Percentiles rank a stretch among this genome's conserved stretches.
These are phyloP conservation scores for Linnemannia zychae DNA, from an alignment of 192 early-diverging fungal genomes.

Conservation along the genomic window DNA sequence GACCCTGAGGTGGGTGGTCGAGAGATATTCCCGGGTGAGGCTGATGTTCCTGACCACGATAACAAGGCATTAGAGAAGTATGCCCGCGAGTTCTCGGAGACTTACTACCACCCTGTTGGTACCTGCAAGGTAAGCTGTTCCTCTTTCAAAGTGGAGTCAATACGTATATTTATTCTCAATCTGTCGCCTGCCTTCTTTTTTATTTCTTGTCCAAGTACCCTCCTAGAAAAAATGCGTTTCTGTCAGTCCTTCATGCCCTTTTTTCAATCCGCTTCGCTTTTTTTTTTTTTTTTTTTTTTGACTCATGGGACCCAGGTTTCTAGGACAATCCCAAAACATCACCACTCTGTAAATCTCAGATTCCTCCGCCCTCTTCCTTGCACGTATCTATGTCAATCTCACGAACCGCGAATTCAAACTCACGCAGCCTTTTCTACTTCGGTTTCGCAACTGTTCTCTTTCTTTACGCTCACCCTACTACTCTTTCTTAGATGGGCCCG, in stretches of 20 bases:
- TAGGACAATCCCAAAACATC: too few species aligned
- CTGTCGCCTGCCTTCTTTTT: neutral
- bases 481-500: constrained; percentile 29
- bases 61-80: constrained; percentile 18
- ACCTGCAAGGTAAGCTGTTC: constrained; percentile 16
- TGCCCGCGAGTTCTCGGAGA: constrained; percentile 19
- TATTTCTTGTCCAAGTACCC: neutral
- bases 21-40: constrained; percentile 36
- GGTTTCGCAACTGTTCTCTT: too few species aligned
- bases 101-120: constrained; percentile 38
- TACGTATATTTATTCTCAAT: too few species aligned
- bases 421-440: too few species aligned
- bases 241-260: neutral
- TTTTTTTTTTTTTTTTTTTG: neutral
- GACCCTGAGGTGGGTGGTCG: constrained; percentile 36
- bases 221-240: neutral
- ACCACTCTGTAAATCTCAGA: too few species aligned
- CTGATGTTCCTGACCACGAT: constrained; percentile 23
- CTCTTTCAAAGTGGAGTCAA: neutral
- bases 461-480: too few species aligned
- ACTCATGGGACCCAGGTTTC: too few species aligned
- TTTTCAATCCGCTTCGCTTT: neutral
- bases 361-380: too few species aligned
- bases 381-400: too few species aligned
- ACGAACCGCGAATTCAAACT: too few species aligned